phyloP scores from a whole-genome alignment of 2,329 filamentous ascomycete species.

The Aspergillus vadensis region DNA sequence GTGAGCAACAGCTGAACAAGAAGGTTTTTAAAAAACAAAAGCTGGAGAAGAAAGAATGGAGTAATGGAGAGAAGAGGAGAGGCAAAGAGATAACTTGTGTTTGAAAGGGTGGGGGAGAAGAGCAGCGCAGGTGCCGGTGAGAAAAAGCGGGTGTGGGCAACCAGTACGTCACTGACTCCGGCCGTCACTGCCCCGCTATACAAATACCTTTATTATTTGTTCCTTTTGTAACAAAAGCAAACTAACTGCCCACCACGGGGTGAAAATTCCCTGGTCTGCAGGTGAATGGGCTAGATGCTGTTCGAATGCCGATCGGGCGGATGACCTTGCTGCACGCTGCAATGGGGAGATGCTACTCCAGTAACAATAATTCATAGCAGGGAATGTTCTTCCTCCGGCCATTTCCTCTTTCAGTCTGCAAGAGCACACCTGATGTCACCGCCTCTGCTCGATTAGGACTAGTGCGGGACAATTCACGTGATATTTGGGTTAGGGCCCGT shows the following conservation, averaged over 20 bases:
- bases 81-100: slow-evolving; percentile 16
- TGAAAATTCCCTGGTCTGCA: too few species aligned
- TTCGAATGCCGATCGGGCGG: neutral
- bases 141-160: slow-evolving; percentile 35
- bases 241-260: neutral
- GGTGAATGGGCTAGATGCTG: neutral
- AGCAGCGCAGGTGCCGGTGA: slow-evolving; percentile 36
- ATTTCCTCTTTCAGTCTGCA: neutral
- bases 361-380: too few species aligned
- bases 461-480: slow-evolving; percentile 16
- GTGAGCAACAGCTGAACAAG: slow-evolving; percentile 10
- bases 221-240: too few species aligned
- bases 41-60: neutral
- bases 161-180: slow-evolving; percentile 24
- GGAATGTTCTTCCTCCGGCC: neutral
- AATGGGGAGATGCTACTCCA: neutral
- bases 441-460: neutral
- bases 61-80: neutral
- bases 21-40: slow-evolving; percentile 12
- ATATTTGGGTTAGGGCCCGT: neutral
- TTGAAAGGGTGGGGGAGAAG: slow-evolving; percentile 17
- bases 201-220: neutral
- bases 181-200: neutral
- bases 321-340: neutral
- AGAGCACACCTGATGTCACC: slow-evolving; percentile 18